phyloP scores from a whole-genome alignment of 2,329 filamentous ascomycete genomes.

The Neofusicoccum laricinum region DNA sequence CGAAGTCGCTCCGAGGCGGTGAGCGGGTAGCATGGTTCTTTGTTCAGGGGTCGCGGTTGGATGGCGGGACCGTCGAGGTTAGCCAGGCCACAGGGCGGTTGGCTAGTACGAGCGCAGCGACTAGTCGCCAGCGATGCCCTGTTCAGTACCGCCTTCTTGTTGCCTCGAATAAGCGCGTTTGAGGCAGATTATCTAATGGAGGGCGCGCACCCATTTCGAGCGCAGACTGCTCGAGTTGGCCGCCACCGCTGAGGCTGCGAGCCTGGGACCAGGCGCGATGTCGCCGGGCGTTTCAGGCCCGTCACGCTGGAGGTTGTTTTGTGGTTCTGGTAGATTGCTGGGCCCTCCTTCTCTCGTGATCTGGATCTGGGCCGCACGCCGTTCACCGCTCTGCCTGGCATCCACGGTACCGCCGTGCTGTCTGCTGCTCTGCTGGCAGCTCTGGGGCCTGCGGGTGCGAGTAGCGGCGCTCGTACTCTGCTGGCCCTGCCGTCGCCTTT shows the following conservation, averaged over 20 bases:
- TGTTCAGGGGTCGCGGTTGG: slow-evolving; percentile 10
- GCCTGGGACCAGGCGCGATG: neutral
- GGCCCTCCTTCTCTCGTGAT: slow-evolving; percentile 5
- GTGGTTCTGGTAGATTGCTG: slow-evolving; percentile 9
- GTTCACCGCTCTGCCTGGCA: slow-evolving; percentile 1
- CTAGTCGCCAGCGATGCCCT: neutral
- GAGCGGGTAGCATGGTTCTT: neutral
- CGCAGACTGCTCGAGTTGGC: no score
- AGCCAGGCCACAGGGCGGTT: neutral
- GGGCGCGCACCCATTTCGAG: neutral
- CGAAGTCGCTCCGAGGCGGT: neutral
- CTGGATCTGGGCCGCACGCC: neutral
- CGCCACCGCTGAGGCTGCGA: no score
- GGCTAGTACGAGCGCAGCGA: neutral
- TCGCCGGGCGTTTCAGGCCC: slow-evolving; percentile 8
- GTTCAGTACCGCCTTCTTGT: neutral
- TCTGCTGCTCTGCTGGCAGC: neutral
- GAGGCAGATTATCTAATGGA: neutral
- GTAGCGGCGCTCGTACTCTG: neutral
- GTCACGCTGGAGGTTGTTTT: neutral
- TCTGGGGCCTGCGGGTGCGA: neutral
- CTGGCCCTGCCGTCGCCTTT: neutral
- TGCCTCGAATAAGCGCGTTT: slow-evolving; percentile 5
- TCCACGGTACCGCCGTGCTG: neutral
- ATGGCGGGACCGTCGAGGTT: neutral